Base-by-base conservation (phyloP, 2,329 filamentous ascomycete genomes). In the Aspergillus fijiensis region DNA sequence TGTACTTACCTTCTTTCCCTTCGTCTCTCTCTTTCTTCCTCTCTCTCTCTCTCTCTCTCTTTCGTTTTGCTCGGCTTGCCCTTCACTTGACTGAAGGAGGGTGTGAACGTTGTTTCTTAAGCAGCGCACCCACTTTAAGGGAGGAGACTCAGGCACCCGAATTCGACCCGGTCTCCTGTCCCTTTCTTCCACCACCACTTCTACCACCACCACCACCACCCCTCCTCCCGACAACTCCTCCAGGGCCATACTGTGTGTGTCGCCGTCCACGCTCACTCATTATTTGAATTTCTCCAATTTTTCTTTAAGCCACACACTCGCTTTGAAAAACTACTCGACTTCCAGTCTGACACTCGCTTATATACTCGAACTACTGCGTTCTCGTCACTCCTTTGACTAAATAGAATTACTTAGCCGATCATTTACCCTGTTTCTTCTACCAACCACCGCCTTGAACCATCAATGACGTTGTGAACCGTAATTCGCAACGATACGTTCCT, bases 211-310 rank as follows among this genome's bases (percentile, higher is more conserved):
- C 57, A 49, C 14, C 19, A 23, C 23, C 55, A 55, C 58, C 61
- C 39, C 54, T 58, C 52, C 60, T 58, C 56, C 57, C 63, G 64
- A 60, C 57, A 45, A 45, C 39, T 35, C 14, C 10, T 16, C 33
- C 33, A 16, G 14, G 67, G 66, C 65, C 62, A 71, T 71, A 72
- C 72, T 72, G 70, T 68, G 66, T 69, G 69, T 69, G 69, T 74
- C 66, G 70, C 71, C 72, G 60, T 35, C 66, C 67, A 63, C 72
- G 55, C 66, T 74, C 72, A 65, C 67, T 73, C 61, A 55, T 57
- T 58, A 49, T 60, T 55, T 63, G 56, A 33, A 42, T 60, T 58
- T 60, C 60, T 45, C 16, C 16, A n/a, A n/a, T 19, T 45, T 45
- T 19, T 33, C 1, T 35, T 14, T 12, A 59, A 60, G 58, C 55